Base-by-base conservation (phyloP, 257 asterid genomes). In the Lithospermum erythrorhizon region DNA sequence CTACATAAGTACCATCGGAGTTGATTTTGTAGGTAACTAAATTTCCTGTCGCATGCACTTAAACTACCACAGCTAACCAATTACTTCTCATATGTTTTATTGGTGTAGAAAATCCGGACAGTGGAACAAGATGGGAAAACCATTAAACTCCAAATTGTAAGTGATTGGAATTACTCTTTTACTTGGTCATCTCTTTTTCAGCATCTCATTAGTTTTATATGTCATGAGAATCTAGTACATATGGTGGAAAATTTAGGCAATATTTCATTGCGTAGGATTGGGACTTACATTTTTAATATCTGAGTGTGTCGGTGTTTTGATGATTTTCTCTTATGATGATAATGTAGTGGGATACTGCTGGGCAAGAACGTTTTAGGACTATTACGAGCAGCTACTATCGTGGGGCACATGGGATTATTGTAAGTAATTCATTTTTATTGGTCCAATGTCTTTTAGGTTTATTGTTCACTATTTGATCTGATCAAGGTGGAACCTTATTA, bases 121-220 rank as follows among this genome's bases (percentile, higher is more conserved):
- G 93, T 87, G 76, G 96, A 87, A 72, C 96, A 85, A 76, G 96
- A 87, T 65, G 90, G 89, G 45, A 87, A 87, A 82, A 87, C 95
- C 21, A 81, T 87, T 67, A 87, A 87, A 72, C 95, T 85, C 66
- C 96, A 87, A 68, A 87, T 87, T 73, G 96, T 87, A 78, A 68
- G 49, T 41, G 18, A 41, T 41, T 41, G 18, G 18, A 11, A 14
- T n/a, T 41, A 41, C 49, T 41, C 49, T 41, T 14, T 0, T 41
- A 41, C 9, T 35, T n/a, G n/a, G n/a, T n/a, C n/a, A n/a, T n/a
- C n/a, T n/a, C n/a, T n/a, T n/a, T n/a, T n/a, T n/a, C n/a, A n/a
- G n/a, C n/a, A n/a, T n/a, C n/a, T n/a, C n/a, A n/a, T n/a, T n/a
- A n/a, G n/a, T n/a, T n/a, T n/a, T n/a, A n/a, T 10, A 1, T 7